Evolutionary conservation across 1,139 yeast species (phyloP).

Genomic region (Scheffersomyces lignicola): DNA sequence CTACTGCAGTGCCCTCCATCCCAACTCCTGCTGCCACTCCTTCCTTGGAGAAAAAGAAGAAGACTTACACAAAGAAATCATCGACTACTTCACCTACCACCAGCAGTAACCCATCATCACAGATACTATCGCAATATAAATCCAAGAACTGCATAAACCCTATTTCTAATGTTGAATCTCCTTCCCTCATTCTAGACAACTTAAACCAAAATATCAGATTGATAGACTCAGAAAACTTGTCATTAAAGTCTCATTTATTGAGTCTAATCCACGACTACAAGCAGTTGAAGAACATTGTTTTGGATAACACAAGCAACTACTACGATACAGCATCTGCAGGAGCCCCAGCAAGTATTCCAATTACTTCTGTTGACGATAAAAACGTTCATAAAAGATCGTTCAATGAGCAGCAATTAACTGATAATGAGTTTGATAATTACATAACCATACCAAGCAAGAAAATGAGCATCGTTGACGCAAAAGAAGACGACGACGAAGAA

Average conservation of each 20-base stretch:
- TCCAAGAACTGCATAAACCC: background rate
- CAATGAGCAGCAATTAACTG: conserved; percentile 22
- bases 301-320: conserved; percentile 15
- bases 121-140: conserved; percentile 3
- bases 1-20: background rate
- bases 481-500: conserved; percentile 8
- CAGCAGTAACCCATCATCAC: background rate
- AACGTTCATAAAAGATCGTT: conserved; percentile 28
- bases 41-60: background rate
- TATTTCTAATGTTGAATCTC: background rate
- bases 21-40: background rate
- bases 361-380: conserved; percentile 3
- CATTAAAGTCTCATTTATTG: conserved; percentile 37
- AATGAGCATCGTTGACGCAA: conserved; percentile 6
- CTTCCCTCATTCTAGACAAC: conserved; percentile 3
- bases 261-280: conserved; percentile 45
- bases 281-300: conserved; percentile 34
- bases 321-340: background rate
- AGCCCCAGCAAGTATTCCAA: background rate
- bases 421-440: conserved; percentile 14
- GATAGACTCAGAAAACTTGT: conserved; percentile 37
- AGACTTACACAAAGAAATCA: background rate
- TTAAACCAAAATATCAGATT: conserved; percentile 23
- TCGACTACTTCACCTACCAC: background rate
- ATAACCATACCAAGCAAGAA: conserved; percentile 6